phyloP scores from a whole-genome alignment of 345 rosid genomes.

The Bretschneidera sinensis region DNA sequence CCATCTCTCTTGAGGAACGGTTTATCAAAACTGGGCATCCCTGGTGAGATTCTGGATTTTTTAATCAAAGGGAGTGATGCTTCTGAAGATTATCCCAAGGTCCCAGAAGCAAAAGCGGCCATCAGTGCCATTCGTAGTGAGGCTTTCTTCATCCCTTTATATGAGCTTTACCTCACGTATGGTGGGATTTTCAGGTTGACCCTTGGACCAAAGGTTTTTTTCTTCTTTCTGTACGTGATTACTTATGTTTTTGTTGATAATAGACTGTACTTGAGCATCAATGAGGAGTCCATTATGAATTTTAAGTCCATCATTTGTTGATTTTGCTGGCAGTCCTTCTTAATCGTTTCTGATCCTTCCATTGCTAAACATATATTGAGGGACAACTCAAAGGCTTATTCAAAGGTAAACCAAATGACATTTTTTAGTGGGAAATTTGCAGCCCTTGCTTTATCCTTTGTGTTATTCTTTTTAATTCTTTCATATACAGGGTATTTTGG shows the following conservation, averaged over 20 bases:
- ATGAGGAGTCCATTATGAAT: neutral
- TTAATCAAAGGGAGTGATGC: conserved; percentile 53
- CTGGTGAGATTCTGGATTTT: conserved; percentile 43
- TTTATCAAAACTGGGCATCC: conserved; percentile 68
- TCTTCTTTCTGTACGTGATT: neutral
- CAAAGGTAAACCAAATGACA: conserved; percentile 50
- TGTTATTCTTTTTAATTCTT: conserved; percentile 17
- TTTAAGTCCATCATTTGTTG: conserved; percentile 11
- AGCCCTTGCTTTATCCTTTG: conserved; percentile 3
- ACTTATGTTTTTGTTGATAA: neutral
- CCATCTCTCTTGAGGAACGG: conserved; percentile 55
- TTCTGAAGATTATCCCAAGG: conserved; percentile 43
- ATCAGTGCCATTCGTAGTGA: conserved; percentile 63
- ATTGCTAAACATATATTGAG: conserved; percentile 83
- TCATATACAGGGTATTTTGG: conserved; percentile 71
- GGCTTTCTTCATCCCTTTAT: conserved; percentile 87
- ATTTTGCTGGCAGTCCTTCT: conserved; percentile 59
- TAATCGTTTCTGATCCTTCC: conserved; percentile 91
- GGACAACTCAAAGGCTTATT: conserved; percentile 81
- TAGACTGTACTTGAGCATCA: neutral
- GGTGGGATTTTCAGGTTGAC: conserved; percentile 91
- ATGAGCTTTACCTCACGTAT: conserved; percentile 84
- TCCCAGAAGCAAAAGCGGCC: conserved; percentile 83
- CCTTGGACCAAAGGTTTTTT: conserved; percentile 92
- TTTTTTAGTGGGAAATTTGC: neutral